Evolutionary conservation across 257 asterid genomes (phyloP).

Genomic region (Thymus quinquecostatus): DNA sequence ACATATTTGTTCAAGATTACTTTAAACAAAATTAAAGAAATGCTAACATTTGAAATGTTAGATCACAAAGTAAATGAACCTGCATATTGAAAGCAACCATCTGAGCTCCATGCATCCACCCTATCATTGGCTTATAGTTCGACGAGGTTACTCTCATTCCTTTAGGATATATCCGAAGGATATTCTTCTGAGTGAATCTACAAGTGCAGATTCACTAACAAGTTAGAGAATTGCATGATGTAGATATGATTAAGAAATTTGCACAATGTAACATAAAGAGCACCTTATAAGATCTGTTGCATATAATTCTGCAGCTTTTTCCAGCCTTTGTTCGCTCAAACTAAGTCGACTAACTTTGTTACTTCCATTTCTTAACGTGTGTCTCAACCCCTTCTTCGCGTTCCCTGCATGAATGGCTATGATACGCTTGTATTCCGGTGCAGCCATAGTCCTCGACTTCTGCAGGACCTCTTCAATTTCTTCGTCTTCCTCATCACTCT

Average conservation of each 20-base stretch:
- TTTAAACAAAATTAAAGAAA: no score
- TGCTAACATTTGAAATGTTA: neutral
- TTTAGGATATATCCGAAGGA: constrained; percentile 73
- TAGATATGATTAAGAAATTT: no score
- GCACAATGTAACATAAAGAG: neutral
- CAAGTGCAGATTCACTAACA: neutral
- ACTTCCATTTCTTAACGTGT: constrained; percentile 47
- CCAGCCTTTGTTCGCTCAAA: constrained; percentile 70
- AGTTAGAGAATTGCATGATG: neutral
- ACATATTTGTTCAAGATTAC: neutral
- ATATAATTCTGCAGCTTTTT: constrained; percentile 58
- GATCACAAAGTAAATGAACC: constrained; percentile 32
- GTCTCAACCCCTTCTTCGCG: constrained; percentile 67
- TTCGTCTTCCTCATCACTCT: constrained; percentile 33
- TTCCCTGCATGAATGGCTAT: constrained; percentile 82
- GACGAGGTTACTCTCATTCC: constrained; percentile 82
- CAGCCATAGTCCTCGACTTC: constrained; percentile 38
- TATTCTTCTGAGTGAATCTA: constrained; percentile 78
- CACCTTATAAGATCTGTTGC: constrained; percentile 59
- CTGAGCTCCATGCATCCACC: constrained; percentile 96
- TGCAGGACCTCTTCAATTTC: constrained; percentile 46
- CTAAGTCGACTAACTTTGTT: constrained; percentile 75
- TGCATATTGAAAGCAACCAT: constrained; percentile 95
- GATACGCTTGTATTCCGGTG: constrained; percentile 59
- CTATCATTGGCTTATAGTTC: constrained; percentile 63